These are phyloP conservation scores for Psilocybe cyanescens DNA, from an alignment of 768 basidiomycete species.

Conservation along the genomic window DNA sequence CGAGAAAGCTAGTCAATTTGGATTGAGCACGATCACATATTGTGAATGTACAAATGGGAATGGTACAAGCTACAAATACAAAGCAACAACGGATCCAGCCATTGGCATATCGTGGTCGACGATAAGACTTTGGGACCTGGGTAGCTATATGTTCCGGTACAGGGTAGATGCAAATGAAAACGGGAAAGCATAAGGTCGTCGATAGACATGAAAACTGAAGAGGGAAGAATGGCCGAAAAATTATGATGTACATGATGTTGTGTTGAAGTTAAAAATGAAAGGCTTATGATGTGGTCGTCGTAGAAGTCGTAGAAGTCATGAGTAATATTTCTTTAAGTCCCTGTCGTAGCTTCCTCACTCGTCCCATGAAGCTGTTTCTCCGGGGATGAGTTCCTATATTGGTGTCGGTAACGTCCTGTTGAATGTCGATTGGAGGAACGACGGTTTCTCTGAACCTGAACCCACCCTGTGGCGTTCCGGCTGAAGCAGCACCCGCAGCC, in stretches of 20 bases:
- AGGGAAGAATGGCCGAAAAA: background rate
- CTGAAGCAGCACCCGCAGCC: constrained; percentile 26
- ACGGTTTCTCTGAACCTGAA: constrained; percentile 18
- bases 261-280: background rate
- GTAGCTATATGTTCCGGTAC: background rate
- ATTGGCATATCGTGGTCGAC: background rate
- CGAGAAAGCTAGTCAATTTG: too few species aligned
- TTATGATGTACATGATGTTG: background rate
- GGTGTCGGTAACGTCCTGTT: background rate
- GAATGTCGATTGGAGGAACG: background rate
- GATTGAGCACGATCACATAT: too few species aligned
- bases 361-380: constrained; percentile 23
- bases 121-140: background rate
- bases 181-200: background rate
- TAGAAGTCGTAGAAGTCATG: constrained; percentile 12
- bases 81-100: background rate
- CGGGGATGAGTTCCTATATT: background rate
- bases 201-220: background rate
- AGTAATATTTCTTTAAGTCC: constrained; percentile 37
- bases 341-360: constrained; percentile 33
- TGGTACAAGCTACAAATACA: background rate
- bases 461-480: constrained; percentile 11
- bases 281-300: constrained; percentile 1
- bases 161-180: background rate
- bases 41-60: background rate